Base-by-base conservation (phyloP, 2,329 filamentous ascomycete genomes). In the Aspergillus terreus region DNA sequence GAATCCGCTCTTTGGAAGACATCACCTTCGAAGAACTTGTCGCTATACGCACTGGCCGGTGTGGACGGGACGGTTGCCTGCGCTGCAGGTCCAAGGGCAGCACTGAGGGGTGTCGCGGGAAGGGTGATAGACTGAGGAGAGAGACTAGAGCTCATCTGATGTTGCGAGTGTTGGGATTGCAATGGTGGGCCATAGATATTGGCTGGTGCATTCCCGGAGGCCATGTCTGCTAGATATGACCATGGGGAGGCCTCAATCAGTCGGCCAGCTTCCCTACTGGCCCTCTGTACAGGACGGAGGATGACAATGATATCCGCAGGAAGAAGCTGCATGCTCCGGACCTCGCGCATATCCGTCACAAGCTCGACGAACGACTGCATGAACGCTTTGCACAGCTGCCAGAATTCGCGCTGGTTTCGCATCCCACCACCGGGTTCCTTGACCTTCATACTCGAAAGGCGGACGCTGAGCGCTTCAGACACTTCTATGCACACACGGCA, bases 21-120 rank as follows among this genome's bases (percentile, higher is more conserved):
- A 54, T 78, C 74, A 4, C 76, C 76, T 40, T 74, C 72, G 57
- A 78, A 78, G 51, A 76, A 76, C 32, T 71, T 71, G 57, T 77
- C 75, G 49, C 74, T 73, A 56, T 76, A 76, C 11, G 73, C 71
- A 59, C 69, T 76, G n/a, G 73, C 73, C 5, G 74, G 74, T 0
- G 74, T 76, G 2, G 82, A 88, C 4, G 90, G 88, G 10, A 96
- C 86, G 0, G 90, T 96, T 1, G 92, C 91, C 71, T 95, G 91
- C 49, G 91, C 89, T 17, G 92, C 92, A 5, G 92, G 90, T 0
- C 92, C 92, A 4, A 96, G 78, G 1, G 92, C 92, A 14, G 91
- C 92, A 61, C 89, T 94, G 55, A 96, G 81, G 6, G 92, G 92
- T 1, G 92, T 96, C 63, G 94, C 90, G 7, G 92, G 91, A 35